Base-by-base conservation (phyloP, 768 basidiomycete genomes). In the Suillus americanus region DNA sequence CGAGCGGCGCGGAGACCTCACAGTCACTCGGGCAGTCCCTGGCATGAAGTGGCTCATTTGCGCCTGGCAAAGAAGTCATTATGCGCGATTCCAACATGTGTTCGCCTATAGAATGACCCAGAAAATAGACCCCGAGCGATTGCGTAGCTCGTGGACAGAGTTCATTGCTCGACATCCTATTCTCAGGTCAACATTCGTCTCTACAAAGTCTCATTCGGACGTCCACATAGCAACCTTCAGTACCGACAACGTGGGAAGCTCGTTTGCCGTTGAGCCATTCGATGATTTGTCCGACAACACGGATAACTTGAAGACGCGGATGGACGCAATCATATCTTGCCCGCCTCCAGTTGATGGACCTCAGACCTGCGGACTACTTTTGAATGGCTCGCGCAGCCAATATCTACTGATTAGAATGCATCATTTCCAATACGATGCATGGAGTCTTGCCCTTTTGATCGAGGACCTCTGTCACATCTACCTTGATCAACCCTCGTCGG, bases 381-480 rank as follows among this genome's bases (percentile, higher is more conserved):
- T 77, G 30, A 64, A 55, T 33, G 67, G 62, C 10, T 55, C 60
- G 0, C 54, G 50, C 33, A 53, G 48, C 10, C 64, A 59, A n/a
- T 76, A 72, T 53, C 62, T 78, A 5, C 56, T 78, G 10, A 60
- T 78, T n/a, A 70, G 72, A n/a, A 71, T 83, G 38, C 81, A 83
- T 63, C 83, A 83, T 68, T 81, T 82, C 71, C 83, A 83, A 70
- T 84, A 83, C 67, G 83, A 83, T 59, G 83, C 81, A 8, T 79
- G 80, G 80, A 82, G 81, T 68, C 70, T 83, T 37, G 74, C 68
- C 33, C 72, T 83, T 28, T 67, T 84, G 14, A 57, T 80, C 2
- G 71, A 79, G 60, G 81, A 83, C 63, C 74, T 84, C n/a, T 67
- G 72, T 14, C 66, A 69, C 6, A 40, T 81, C 18, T 83, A 81